These are phyloP conservation scores for Boletellus ananas DNA, from an alignment of 768 basidiomycete genomes.

Conservation along the genomic window DNA sequence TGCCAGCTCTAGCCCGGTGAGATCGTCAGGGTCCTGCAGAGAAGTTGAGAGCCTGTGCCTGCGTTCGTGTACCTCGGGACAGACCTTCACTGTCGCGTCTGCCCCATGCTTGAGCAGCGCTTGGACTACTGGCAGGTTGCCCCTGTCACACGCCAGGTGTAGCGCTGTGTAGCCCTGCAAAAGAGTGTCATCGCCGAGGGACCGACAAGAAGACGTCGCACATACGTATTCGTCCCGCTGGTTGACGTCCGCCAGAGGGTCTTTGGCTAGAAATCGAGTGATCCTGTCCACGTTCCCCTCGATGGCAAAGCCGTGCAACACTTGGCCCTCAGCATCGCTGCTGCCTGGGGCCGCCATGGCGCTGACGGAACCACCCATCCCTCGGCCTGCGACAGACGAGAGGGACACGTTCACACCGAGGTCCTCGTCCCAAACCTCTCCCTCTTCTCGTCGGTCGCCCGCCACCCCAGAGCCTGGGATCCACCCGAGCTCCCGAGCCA, in stretches of 20 bases:
- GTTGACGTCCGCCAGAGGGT: constrained; percentile 51
- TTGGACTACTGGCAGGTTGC: constrained; percentile 53
- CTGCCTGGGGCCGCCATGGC: constrained; percentile 42
- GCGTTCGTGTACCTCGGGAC: constrained; percentile 1
- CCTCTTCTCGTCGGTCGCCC: constrained; percentile 13
- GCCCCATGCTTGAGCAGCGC: constrained; percentile 63
- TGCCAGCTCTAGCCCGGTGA: constrained; percentile 60
- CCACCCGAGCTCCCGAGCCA: constrained; percentile 74
- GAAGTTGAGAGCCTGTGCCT: constrained; percentile 2
- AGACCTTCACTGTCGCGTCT: constrained; percentile 60
- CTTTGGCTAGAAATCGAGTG: constrained; percentile 38
- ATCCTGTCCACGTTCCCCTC: constrained; percentile 49
- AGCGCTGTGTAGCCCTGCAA: constrained; percentile 82
- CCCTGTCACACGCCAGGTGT: constrained; percentile 85
- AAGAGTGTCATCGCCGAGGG: constrained; percentile 3
- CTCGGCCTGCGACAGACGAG: constrained; percentile 25
- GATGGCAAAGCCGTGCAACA: constrained; percentile 63
- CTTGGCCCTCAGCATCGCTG: constrained; percentile 41
- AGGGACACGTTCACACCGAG: constrained; percentile 24
- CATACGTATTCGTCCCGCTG: constrained; percentile 71
- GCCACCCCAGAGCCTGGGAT: constrained; percentile 28
- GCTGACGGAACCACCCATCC: constrained; percentile 63
- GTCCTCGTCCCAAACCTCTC: constrained; percentile 46
- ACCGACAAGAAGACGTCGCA: constrained; percentile 4
- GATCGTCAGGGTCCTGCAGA: constrained; percentile 62